Evolutionary conservation across 495 filamentous ascomycete species (phyloP).

Genomic region (Annulohypoxylon nitens): DNA sequence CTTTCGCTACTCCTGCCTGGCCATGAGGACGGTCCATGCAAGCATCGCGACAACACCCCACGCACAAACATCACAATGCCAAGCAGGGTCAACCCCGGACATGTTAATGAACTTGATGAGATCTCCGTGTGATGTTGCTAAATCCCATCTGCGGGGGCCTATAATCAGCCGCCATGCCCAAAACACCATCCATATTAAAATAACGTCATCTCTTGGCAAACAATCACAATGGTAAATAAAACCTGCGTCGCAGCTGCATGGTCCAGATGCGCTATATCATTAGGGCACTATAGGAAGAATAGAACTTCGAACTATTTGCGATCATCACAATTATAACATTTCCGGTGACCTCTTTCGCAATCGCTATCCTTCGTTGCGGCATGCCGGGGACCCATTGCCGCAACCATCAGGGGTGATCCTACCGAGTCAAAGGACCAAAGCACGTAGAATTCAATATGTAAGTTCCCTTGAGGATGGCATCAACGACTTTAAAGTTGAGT

Average conservation of each 20-base stretch:
- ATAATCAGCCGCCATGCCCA: slow-evolving; percentile 36
- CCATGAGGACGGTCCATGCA: slow-evolving; percentile 6
- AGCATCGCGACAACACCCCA: slow-evolving; percentile 13
- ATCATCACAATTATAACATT: slow-evolving; percentile 11
- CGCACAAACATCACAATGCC: slow-evolving; percentile 5
- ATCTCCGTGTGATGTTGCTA: slow-evolving; percentile 33
- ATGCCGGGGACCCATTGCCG: slow-evolving; percentile 4
- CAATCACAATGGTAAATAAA: slow-evolving; percentile 26
- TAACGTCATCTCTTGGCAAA: slow-evolving; percentile 52
- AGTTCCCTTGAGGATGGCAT: neutral
- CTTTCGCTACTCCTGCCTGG: slow-evolving; percentile 4
- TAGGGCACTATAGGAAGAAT: slow-evolving; percentile 17
- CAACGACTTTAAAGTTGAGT: neutral
- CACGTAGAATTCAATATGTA: neutral
- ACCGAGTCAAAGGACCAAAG: neutral
- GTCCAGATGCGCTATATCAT: slow-evolving; percentile 26
- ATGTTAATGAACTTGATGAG: slow-evolving; percentile 31
- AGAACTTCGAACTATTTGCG: slow-evolving; percentile 20
- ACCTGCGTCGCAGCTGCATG: slow-evolving; percentile 10
- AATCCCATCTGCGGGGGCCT: slow-evolving; percentile 40
- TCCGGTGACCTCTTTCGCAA: slow-evolving; percentile 34
- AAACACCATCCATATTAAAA: slow-evolving; percentile 51
- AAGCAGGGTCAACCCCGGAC: slow-evolving; percentile 29
- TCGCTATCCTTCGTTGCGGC: slow-evolving; percentile 25
- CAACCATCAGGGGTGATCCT: neutral